A percentile compares a stretch with the other conserved stretches of the same genome.
phyloP scores from a whole-genome alignment of 768 basidiomycete genomes.

The Suillus weaverae region DNA sequence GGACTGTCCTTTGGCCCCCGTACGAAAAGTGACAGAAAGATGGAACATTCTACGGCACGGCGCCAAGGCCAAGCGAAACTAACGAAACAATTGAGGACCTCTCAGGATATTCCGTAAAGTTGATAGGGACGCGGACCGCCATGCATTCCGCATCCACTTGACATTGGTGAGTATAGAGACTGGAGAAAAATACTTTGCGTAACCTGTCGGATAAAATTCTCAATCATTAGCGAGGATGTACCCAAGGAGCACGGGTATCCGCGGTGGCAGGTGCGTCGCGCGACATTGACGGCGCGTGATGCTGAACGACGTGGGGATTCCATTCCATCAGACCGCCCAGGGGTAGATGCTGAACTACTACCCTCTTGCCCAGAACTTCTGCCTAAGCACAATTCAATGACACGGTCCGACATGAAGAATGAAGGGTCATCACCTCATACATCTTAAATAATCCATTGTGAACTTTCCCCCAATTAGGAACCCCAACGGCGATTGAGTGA shows the following conservation, averaged over 20 bases:
- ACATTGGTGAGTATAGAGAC: background rate
- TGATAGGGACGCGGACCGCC: slow-evolving; percentile 4
- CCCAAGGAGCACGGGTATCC: slow-evolving; percentile 19
- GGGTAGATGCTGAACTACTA: slow-evolving; percentile 94
- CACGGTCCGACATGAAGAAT: background rate
- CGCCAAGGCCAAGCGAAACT: background rate
- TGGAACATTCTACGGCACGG: background rate
- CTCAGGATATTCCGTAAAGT: slow-evolving; percentile 5
- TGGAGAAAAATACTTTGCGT: slow-evolving; percentile 1
- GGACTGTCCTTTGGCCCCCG: background rate
- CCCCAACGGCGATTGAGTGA: slow-evolving; percentile 82
- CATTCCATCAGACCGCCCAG: slow-evolving; percentile 81
- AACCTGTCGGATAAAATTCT: background rate
- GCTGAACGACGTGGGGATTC: slow-evolving; percentile 32
- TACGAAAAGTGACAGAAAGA: slow-evolving; percentile 5
- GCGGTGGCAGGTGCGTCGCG: slow-evolving; percentile 1
- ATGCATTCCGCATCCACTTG: background rate
- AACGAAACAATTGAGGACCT: background rate
- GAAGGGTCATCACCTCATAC: slow-evolving; percentile 69
- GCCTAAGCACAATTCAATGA: slow-evolving; percentile 45
- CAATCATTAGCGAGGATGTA: background rate
- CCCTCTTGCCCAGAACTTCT: slow-evolving; percentile 90
- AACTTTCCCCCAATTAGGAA: slow-evolving; percentile 89
- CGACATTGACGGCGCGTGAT: background rate
- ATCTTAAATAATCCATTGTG: slow-evolving; percentile 91